Percentiles rank a stretch among this genome's conserved stretches.
These are phyloP conservation scores for Microbotryomycetes sp. DNA, from an alignment of 1,284 basidiomycete species.

Conservation along the genomic window DNA sequence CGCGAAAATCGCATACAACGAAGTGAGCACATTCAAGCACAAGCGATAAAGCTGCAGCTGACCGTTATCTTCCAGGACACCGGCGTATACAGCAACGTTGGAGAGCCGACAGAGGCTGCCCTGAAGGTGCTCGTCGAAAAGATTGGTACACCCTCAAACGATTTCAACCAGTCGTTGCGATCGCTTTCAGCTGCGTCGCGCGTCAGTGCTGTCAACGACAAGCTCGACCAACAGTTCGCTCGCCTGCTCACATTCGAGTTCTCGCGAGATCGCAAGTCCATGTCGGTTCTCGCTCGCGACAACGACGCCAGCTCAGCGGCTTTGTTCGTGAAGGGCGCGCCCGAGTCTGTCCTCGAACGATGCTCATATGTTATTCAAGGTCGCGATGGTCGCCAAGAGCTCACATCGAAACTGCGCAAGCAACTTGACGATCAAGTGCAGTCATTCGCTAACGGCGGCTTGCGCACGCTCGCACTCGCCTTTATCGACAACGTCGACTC, in stretches of 20 bases:
- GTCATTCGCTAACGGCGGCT: slow-evolving; percentile 68
- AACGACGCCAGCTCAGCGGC: slow-evolving; percentile 49
- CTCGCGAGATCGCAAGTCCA: slow-evolving; percentile 95
- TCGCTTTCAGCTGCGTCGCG: slow-evolving; percentile 56
- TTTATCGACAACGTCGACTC: slow-evolving; percentile 71
- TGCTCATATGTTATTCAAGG: slow-evolving; percentile 68
- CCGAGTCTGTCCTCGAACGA: slow-evolving; percentile 85
- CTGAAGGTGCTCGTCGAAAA: slow-evolving; percentile 91
- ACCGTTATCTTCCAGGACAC: slow-evolving; percentile 54
- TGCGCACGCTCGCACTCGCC: slow-evolving; percentile 86
- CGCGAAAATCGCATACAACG: slow-evolving; percentile 75
- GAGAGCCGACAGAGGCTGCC: slow-evolving; percentile 95
- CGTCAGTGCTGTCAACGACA: slow-evolving; percentile 73
- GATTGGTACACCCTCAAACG: slow-evolving; percentile 45
- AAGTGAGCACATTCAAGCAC: slow-evolving; percentile 38
- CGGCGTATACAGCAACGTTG: slow-evolving; percentile 70
- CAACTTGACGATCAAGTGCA: slow-evolving; percentile 56
- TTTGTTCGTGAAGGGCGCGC: slow-evolving; percentile 89
- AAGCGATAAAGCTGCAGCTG: background rate
- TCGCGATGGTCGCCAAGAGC: slow-evolving; percentile 48
- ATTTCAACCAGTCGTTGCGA: slow-evolving; percentile 51
- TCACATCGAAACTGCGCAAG: slow-evolving; percentile 57
- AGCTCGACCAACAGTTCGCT: slow-evolving; percentile 64
- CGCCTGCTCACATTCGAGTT: slow-evolving; percentile 93
- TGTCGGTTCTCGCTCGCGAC: slow-evolving; percentile 77